A percentile compares a stretch with the other conserved stretches of the same genome.
These are phyloP conservation scores for Pyrenochaeta sp. DNA, from an alignment of 2,329 filamentous ascomycete species.

Conservation along the genomic window DNA sequence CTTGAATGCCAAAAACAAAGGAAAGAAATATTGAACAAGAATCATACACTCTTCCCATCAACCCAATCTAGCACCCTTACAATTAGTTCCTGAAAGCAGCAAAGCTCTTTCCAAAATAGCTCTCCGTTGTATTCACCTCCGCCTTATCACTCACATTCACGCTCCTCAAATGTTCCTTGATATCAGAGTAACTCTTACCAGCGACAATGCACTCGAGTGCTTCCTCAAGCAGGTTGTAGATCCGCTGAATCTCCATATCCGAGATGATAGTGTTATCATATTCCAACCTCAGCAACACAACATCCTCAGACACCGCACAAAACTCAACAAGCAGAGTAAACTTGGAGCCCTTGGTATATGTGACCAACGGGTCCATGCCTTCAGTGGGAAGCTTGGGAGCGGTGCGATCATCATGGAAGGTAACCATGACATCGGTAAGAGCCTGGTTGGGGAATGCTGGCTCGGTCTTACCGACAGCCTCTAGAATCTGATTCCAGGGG, in stretches of 20 bases:
- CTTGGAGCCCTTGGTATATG: slow-evolving; percentile 23
- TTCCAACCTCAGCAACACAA: slow-evolving; percentile 11
- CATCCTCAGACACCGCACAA: slow-evolving; percentile 5
- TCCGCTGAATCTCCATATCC: slow-evolving; percentile 1
- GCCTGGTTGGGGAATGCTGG: slow-evolving; percentile 13
- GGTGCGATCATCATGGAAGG: slow-evolving; percentile 35
- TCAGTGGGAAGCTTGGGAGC: slow-evolving; percentile 12
- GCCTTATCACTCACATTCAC: background rate
- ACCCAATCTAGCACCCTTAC: background rate
- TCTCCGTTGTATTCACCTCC: background rate
- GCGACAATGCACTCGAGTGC: slow-evolving; percentile 1
- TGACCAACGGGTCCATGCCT: slow-evolving; percentile 10
- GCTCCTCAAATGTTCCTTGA: slow-evolving; percentile 1
- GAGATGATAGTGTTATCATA: slow-evolving; percentile 13
- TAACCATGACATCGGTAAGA: slow-evolving; percentile 6
- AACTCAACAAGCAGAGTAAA: slow-evolving; percentile 29
- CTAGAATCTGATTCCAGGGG: slow-evolving; percentile 31
- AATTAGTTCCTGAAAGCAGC: background rate
- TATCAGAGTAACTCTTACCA: slow-evolving; percentile 3
- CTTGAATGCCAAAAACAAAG: background rate
- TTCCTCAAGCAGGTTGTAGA: slow-evolving; percentile 3
- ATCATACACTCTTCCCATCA: background rate
- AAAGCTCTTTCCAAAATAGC: slow-evolving; percentile 5
- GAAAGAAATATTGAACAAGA: background rate
- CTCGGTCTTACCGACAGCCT: slow-evolving; percentile 15